A percentile compares a stretch with the other conserved stretches of the same genome.
Evolutionary conservation across 2,329 filamentous ascomycete species (phyloP).

Genomic region (Colletotrichum magnum): DNA sequence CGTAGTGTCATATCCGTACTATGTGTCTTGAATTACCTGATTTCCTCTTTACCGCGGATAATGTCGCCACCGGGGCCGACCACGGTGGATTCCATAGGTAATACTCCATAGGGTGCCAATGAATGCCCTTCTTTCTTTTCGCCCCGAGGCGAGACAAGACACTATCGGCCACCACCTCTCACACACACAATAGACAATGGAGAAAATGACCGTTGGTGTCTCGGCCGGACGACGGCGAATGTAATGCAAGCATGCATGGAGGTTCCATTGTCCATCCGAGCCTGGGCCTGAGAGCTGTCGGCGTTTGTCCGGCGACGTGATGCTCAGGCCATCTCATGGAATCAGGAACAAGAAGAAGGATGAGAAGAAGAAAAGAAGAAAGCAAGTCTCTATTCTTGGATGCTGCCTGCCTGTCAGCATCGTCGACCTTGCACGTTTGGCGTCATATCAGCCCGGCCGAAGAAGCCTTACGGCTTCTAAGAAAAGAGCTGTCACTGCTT

Average conservation of each 20-base stretch:
- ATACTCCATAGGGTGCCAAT: background rate
- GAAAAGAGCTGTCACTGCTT: conserved; percentile 38
- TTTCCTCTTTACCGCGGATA: conserved; percentile 1
- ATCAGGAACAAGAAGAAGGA: background rate
- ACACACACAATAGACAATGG: background rate
- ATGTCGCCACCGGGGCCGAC: background rate
- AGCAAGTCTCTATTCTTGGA: conserved; percentile 15
- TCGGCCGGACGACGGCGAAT: conserved; percentile 15
- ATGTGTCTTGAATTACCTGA: background rate
- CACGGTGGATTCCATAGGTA: no score
- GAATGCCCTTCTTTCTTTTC: conserved; percentile 29
- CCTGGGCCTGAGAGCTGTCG: background rate
- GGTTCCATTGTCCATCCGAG: background rate
- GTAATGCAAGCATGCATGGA: no score
- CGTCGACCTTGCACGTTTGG: conserved; percentile 6
- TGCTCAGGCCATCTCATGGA: conserved; percentile 5
- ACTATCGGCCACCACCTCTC: no score
- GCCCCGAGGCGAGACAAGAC: background rate
- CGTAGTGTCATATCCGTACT: no score
- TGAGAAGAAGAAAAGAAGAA: background rate
- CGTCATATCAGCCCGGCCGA: conserved; percentile 3
- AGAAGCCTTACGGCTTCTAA: conserved; percentile 24
- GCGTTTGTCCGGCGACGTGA: background rate
- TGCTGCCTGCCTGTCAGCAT: conserved; percentile 6
- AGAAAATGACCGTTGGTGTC: conserved; percentile 32